Percentiles rank a stretch among this genome's conserved stretches.
Conservation (phyloP, 768 basidiomycete species). For the Mycena capillaripes region DNA sequence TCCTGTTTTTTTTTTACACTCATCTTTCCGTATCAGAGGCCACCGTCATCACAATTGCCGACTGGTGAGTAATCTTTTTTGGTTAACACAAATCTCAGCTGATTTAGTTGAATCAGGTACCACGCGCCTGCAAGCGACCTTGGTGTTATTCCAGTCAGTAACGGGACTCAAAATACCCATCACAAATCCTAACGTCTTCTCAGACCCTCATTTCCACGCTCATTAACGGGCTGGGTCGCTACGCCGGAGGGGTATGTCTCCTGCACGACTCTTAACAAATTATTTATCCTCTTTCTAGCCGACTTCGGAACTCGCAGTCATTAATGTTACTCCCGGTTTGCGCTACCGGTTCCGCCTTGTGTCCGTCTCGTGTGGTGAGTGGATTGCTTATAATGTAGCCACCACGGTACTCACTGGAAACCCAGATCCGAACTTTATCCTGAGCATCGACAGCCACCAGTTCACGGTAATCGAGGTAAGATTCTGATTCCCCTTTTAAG, state of each 20-base stretch:
- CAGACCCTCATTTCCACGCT: conserved; percentile 38
- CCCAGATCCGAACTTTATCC: conserved; percentile 47
- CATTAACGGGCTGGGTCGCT: conserved; percentile 46
- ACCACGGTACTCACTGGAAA: not conserved
- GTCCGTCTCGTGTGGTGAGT: conserved; percentile 47
- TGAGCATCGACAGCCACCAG: conserved; percentile 57
- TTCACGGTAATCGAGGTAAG: conserved; percentile 47
- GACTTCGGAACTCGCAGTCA: conserved; percentile 46
- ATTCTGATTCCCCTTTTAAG: no score
- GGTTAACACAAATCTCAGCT: not conserved
- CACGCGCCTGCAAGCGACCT: not conserved
- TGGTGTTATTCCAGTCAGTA: not conserved
- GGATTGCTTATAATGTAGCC: no score
- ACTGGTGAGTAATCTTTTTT: conserved; percentile 38
- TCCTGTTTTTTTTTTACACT: not conserved
- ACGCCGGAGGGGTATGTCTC: conserved; percentile 12
- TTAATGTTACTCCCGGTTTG: conserved; percentile 48
- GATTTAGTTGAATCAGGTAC: conserved; percentile 16
- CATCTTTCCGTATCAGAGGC: not conserved
- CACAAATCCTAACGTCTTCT: not conserved
- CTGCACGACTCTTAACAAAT: no score
- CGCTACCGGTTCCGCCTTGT: conserved; percentile 56
- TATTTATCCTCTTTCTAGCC: not conserved
- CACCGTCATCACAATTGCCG: conserved; percentile 47
- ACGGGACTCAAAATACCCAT: not conserved